phyloP scores from a whole-genome alignment of 2,329 filamentous ascomycete species.

The Aspergillus proliferans region DNA sequence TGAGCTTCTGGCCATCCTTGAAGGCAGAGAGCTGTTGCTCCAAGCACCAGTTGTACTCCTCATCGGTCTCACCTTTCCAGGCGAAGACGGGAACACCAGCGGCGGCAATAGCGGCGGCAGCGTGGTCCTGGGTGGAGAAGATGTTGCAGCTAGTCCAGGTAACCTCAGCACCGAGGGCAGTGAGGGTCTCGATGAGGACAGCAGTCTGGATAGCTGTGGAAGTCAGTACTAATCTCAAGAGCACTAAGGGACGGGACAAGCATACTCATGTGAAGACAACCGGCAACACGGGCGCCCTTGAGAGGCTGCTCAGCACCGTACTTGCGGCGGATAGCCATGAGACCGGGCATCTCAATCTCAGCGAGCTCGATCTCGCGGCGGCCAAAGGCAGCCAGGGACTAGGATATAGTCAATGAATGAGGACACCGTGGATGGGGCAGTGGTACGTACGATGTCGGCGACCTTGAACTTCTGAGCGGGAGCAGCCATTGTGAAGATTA shows the following conservation, averaged over 20 bases:
- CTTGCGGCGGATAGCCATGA: slow-evolving; percentile 89
- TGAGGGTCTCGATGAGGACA: slow-evolving; percentile 97
- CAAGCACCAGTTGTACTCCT: slow-evolving; percentile 99
- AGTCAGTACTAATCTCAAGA: slow-evolving; percentile 5
- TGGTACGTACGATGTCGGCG: slow-evolving; percentile 68
- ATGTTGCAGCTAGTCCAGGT: slow-evolving; percentile 99
- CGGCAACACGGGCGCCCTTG: slow-evolving; percentile 89
- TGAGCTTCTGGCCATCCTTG: slow-evolving; percentile 93
- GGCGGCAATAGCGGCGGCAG: slow-evolving; percentile 93
- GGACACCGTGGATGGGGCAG: not conserved
- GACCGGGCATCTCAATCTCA: slow-evolving; percentile 93
- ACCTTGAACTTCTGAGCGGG: slow-evolving; percentile 96
- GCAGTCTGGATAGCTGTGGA: slow-evolving; percentile 84
- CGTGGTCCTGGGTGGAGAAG: slow-evolving; percentile 98
- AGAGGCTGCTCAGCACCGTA: slow-evolving; percentile 91
- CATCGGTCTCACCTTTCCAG: slow-evolving; percentile 92
- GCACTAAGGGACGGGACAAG: slow-evolving; percentile 8
- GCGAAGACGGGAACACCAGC: slow-evolving; percentile 82
- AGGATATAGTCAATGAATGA: slow-evolving; percentile 9
- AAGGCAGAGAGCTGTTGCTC: slow-evolving; percentile 97
- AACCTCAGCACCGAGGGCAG: slow-evolving; percentile 89
- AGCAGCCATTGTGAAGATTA: slow-evolving; percentile 53
- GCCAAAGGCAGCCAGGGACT: slow-evolving; percentile 91
- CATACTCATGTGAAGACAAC: slow-evolving; percentile 94
- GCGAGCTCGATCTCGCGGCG: slow-evolving; percentile 98